A percentile compares a stretch with the other conserved stretches of the same genome.
These are phyloP conservation scores for Pulveroboletus sp. DNA, from an alignment of 768 basidiomycete species.

Conservation along the genomic window DNA sequence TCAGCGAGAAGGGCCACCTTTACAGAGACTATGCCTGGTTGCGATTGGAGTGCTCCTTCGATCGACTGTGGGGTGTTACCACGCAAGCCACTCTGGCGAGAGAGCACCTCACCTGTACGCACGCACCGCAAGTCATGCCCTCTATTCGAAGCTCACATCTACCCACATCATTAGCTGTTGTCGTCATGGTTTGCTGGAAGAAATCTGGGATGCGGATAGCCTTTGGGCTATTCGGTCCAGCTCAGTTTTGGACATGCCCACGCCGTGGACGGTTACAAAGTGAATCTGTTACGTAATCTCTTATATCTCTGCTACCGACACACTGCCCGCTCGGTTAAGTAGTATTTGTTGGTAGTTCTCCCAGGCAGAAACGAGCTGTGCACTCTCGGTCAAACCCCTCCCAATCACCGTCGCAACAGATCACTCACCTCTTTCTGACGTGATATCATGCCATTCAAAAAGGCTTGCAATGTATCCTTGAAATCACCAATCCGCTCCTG, in stretches of 20 bases:
- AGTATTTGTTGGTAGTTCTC: conserved; percentile 78
- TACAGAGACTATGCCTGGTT: conserved; percentile 86
- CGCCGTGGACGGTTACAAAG: neutral
- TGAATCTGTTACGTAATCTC: conserved; percentile 9
- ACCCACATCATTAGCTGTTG: conserved; percentile 31
- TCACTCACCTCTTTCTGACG: conserved; percentile 73
- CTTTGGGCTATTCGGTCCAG: conserved; percentile 1
- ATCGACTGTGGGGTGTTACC: conserved; percentile 54
- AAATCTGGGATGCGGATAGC: neutral
- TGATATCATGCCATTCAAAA: conserved; percentile 83
- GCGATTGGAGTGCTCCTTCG: conserved; percentile 76
- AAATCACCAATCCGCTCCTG: conserved; percentile 93
- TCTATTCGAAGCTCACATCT: conserved; percentile 80
- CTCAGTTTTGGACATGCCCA: conserved; percentile 7
- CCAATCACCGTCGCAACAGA: no score
- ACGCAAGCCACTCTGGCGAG: no score
- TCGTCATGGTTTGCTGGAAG: conserved; percentile 7
- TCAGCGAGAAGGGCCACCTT: conserved; percentile 98
- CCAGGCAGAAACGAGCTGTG: conserved; percentile 72
- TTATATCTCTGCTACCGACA: neutral
- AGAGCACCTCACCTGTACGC: conserved; percentile 67
- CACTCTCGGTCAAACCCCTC: neutral
- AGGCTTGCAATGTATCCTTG: conserved; percentile 76
- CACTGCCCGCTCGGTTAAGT: conserved; percentile 43
- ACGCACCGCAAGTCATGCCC: conserved; percentile 89